Percentiles rank a stretch among this genome's conserved stretches.
Evolutionary conservation across 768 basidiomycete species (phyloP).

Genomic region (Hygrocybe punicea): DNA sequence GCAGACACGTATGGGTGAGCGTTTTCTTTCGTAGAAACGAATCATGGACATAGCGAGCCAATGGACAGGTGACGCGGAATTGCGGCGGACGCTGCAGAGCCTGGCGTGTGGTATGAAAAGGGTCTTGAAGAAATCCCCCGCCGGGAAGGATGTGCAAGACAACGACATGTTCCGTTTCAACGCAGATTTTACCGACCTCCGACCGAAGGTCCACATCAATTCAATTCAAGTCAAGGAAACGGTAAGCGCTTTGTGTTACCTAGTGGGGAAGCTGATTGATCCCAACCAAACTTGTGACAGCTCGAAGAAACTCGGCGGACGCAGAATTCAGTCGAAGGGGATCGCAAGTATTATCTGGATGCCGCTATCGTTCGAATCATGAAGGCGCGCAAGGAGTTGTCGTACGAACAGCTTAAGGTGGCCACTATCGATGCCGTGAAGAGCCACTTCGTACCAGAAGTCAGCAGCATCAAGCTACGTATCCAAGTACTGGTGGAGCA

Average conservation of each 20-base stretch:
- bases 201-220: conserved; percentile 84
- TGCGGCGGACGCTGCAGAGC: conserved; percentile 86
- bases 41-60: conserved; percentile 20
- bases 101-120: conserved; percentile 88
- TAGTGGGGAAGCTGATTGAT: neutral
- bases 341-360: conserved; percentile 81
- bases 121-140: conserved; percentile 77
- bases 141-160: conserved; percentile 72
- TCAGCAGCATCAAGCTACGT: conserved; percentile 79
- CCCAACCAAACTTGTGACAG: conserved; percentile 36
- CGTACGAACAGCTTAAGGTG: conserved; percentile 72
- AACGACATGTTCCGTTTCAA: conserved; percentile 81
- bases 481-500: conserved; percentile 79
- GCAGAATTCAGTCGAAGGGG: conserved; percentile 79
- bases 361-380: conserved; percentile 96
- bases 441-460: conserved; percentile 81
- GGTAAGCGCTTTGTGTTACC: conserved; percentile 43
- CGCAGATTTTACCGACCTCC: conserved; percentile 72
- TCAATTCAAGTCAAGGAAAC: conserved; percentile 93
- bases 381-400: conserved; percentile 87
- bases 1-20: conserved; percentile 70
- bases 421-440: conserved; percentile 85
- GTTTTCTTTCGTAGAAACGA: neutral
- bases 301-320: conserved; percentile 83
- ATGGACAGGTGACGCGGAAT: conserved; percentile 59